These are phyloP conservation scores for Pseudocercospora cruenta DNA, from an alignment of 2,329 filamentous ascomycete species.

Conservation along the genomic window DNA sequence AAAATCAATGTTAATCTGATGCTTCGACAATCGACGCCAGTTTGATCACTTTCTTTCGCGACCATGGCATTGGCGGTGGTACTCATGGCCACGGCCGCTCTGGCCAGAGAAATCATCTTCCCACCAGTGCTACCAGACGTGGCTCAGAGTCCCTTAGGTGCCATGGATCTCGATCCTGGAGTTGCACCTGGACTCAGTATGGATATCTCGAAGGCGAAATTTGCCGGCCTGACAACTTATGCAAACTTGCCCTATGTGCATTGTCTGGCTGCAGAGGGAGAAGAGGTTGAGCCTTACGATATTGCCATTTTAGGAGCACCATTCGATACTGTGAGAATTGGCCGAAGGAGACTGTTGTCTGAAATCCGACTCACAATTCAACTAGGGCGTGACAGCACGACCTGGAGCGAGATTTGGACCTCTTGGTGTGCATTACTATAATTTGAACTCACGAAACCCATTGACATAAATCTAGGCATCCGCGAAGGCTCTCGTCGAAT, in stretches of 20 bases:
- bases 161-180: slow-evolving; percentile 14
- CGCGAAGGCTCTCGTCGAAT: slow-evolving; percentile 45
- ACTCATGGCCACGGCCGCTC: neutral
- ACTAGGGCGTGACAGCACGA: slow-evolving; percentile 53
- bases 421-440: slow-evolving; percentile 52
- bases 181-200: slow-evolving; percentile 15
- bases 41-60: neutral
- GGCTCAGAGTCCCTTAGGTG: slow-evolving; percentile 38
- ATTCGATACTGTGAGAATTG: slow-evolving; percentile 50
- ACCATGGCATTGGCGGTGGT: neutral
- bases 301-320: slow-evolving; percentile 55
- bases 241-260: slow-evolving; percentile 55
- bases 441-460: slow-evolving; percentile 38
- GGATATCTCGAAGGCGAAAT: slow-evolving; percentile 35
- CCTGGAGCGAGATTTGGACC: slow-evolving; percentile 59
- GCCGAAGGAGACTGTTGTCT: neutral
- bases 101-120: slow-evolving; percentile 49
- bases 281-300: slow-evolving; percentile 50
- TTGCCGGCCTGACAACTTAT: slow-evolving; percentile 51
- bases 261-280: slow-evolving; percentile 42
- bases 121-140: slow-evolving; percentile 43
- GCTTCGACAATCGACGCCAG: neutral
- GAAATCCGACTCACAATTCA: neutral
- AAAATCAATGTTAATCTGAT: neutral
- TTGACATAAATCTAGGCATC: neutral